Evolutionary conservation across 257 asterid genomes (phyloP).

Genomic region (Hygrophila difformis): DNA sequence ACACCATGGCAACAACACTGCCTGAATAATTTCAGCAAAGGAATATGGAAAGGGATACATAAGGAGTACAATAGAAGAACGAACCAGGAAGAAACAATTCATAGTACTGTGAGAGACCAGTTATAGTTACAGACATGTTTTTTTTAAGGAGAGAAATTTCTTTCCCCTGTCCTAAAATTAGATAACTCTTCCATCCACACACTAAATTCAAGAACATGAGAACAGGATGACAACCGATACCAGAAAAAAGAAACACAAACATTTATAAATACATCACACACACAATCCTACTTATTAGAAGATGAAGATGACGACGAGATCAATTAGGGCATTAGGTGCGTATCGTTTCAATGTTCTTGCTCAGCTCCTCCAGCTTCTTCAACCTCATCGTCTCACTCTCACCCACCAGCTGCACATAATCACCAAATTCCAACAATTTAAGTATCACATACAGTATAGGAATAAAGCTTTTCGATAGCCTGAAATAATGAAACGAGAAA

Average conservation of each 20-base stretch:
- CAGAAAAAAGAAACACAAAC: conserved; percentile 28
- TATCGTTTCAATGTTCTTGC: conserved; percentile 93
- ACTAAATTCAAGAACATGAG: conserved; percentile 29
- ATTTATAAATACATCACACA: conserved; percentile 71
- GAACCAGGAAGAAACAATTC: too few species aligned
- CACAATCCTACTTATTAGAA: conserved; percentile 43
- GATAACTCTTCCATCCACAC: conserved; percentile 36
- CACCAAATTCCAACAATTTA: background rate
- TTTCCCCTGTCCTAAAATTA: conserved; percentile 50
- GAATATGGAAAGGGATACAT: too few species aligned
- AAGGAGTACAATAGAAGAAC: too few species aligned
- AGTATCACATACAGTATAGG: background rate
- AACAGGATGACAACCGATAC: conserved; percentile 50
- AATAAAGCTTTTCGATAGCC: conserved; percentile 1
- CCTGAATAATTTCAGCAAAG: too few species aligned
- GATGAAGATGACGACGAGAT: conserved; percentile 4
- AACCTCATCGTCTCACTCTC: conserved; percentile 89
- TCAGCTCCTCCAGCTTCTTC: conserved; percentile 97
- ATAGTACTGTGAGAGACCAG: too few species aligned
- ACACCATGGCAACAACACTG: too few species aligned
- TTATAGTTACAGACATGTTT: conserved; percentile 27
- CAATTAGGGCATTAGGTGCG: conserved; percentile 22
- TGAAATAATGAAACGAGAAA: background rate
- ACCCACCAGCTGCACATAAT: conserved; percentile 59
- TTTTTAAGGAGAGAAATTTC: conserved; percentile 21